These are phyloP conservation scores for Aspergillus melleus DNA, from an alignment of 2,329 filamentous ascomycete species.

Conservation along the genomic window DNA sequence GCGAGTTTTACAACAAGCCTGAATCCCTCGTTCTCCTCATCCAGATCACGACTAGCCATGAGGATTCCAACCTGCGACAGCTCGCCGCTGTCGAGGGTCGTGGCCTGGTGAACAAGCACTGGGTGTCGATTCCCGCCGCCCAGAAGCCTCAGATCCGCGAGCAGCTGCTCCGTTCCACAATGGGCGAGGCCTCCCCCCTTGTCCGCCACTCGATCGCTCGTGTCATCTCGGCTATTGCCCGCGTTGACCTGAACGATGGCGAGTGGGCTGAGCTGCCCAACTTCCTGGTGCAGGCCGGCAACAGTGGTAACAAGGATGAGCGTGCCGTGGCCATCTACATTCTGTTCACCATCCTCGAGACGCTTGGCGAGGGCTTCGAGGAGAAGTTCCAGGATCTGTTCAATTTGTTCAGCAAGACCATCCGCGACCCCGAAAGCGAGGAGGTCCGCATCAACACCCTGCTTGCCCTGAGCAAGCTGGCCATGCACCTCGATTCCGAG, in stretches of 20 bases:
- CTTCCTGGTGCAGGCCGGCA: constrained; percentile 76
- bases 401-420: constrained; percentile 78
- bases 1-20: constrained; percentile 86
- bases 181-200: constrained; percentile 74
- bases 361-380: constrained; percentile 78
- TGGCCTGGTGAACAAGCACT: constrained; percentile 81
- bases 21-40: constrained; percentile 82
- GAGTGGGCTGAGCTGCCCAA: constrained; percentile 81
- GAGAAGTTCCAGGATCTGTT: constrained; percentile 80
- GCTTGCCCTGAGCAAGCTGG: constrained; percentile 81
- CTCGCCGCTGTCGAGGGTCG: constrained; percentile 87
- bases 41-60: constrained; percentile 81
- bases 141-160: constrained; percentile 80
- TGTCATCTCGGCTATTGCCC: constrained; percentile 82
- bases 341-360: constrained; percentile 87
- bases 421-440: constrained; percentile 84
- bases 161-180: constrained; percentile 78
- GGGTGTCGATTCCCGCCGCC: constrained; percentile 69
- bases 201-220: constrained; percentile 85
- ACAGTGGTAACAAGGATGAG: constrained; percentile 71
- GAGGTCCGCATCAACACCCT: constrained; percentile 95
- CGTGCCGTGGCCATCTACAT: constrained; percentile 92
- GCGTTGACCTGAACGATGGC: constrained; percentile 80
- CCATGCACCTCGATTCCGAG: constrained; percentile 83
- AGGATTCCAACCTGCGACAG: constrained; percentile 72